Evolutionary conservation across 2,329 filamentous ascomycete species (phyloP).

Genomic region (Alternaria gansuensis): DNA sequence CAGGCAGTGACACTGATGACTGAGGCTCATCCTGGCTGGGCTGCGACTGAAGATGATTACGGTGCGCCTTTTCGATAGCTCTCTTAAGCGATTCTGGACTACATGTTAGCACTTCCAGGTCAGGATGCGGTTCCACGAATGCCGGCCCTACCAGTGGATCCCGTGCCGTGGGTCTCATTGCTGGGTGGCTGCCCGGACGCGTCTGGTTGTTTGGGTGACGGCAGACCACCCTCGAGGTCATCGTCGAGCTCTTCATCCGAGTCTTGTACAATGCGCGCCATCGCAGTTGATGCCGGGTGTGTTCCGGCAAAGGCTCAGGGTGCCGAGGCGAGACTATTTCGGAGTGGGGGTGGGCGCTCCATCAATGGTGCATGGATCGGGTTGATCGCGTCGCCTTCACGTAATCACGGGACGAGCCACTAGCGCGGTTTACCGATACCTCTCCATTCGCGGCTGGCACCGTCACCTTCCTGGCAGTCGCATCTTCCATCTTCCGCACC

Average conservation of each 20-base stretch:
- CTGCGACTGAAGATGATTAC: constrained; percentile 35
- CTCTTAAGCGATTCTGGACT: constrained; percentile 36
- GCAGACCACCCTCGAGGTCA: constrained; percentile 32
- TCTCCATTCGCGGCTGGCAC: constrained; percentile 22
- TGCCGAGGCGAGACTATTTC: background rate
- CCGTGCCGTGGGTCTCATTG: constrained; percentile 30
- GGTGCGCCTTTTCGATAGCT: constrained; percentile 39
- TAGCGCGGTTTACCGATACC: background rate
- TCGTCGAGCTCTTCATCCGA: constrained; percentile 52
- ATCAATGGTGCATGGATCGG: background rate
- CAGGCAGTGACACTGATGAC: constrained; percentile 33
- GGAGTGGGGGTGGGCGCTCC: constrained; percentile 9
- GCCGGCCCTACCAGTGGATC: constrained; percentile 41
- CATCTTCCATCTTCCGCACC: constrained; percentile 1
- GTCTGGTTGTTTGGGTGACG: constrained; percentile 24
- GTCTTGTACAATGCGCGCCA: constrained; percentile 48
- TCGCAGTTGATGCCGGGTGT: constrained; percentile 19
- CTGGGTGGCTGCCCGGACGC: constrained; percentile 26
- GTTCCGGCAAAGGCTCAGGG: constrained; percentile 3
- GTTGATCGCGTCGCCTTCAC: constrained; percentile 28
- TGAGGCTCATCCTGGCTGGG: constrained; percentile 24
- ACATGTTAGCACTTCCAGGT: background rate
- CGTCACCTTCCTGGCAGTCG: constrained; percentile 4
- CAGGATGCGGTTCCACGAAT: background rate
- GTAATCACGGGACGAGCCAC: constrained; percentile 34